Base-by-base conservation (phyloP, 768 basidiomycete genomes). In the Chiua virens region DNA sequence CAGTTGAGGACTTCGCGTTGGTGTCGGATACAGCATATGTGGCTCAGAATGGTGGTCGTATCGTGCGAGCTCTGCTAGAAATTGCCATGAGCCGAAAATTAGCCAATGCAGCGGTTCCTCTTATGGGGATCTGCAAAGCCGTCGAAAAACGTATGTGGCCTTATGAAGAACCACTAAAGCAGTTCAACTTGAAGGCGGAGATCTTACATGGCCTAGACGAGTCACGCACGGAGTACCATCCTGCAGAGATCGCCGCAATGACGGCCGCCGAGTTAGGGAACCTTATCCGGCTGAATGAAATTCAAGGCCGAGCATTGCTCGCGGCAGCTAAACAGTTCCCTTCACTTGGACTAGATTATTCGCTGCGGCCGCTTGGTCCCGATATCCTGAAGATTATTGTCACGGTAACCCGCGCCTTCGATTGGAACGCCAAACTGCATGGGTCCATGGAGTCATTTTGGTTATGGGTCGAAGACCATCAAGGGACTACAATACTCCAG, bases 1-100 rank as follows among this genome's bases (percentile, higher is more conserved):
- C 75, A n/a, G 74, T 97, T 14, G 89, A 97, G 53, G 97, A 99
- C 70, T 99, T 97, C 61, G 97, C 97, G 9, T 75, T 99, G 52
- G 87, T 98, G 8, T 98, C 97, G 1, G 97, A 99, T 64, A 87
- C 84, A 63, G 92, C 87, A 2, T 99, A 96, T 64, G 92, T 85
- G 37, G 90, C 94, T 21, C 95, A 98, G 65, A 99, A 98, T 61
- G 90, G 87, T 15, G 94, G 89, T 17, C 89, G 97, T 53, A 98
- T 99, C 57, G 79, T 92, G 47, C 85, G 97, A n/a, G 92, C 94
- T 38, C 75, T 99, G 1, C 80, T 98, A 15, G 97, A 99, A 66
- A 96, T 98, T 27, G 92, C 90, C 1, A 81, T 98, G 61, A 92
- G 92, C 66, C 82, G 81, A 55, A 93, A 94, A 67, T 98, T 90